Conservation (phyloP, 495 filamentous ascomycete genomes). For the Penicillium silybi region DNA sequence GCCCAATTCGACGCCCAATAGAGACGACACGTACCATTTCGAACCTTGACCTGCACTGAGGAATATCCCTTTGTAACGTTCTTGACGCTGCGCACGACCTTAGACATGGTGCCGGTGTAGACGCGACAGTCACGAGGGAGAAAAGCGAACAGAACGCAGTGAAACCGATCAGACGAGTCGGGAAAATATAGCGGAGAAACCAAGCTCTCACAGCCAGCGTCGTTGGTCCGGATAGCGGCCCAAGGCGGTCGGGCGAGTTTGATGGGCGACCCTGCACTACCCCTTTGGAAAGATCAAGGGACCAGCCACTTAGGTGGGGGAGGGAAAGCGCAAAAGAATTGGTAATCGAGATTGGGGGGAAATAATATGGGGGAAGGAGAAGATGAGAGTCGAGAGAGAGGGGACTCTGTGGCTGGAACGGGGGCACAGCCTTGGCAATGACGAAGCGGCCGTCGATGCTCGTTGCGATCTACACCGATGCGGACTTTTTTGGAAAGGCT, state of each 20-base stretch:
- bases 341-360: background rate
- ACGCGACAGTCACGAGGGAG: constrained; percentile 11
- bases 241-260: constrained; percentile 16
- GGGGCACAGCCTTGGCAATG: constrained; percentile 30
- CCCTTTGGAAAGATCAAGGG: constrained; percentile 3
- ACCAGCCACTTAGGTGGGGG: background rate
- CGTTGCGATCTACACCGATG: background rate
- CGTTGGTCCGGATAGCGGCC: constrained; percentile 18
- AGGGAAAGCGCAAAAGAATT: background rate
- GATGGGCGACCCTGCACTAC: constrained; percentile 2
- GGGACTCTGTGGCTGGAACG: constrained; percentile 30
- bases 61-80: constrained; percentile 99
- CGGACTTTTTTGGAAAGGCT: background rate
- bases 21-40: constrained; percentile 74
- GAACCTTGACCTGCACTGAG: constrained; percentile 94
- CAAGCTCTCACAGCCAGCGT: constrained; percentile 24
- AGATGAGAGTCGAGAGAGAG: constrained; percentile 13
- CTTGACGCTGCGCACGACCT: constrained; percentile 96
- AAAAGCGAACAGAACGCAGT: constrained; percentile 2
- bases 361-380: constrained; percentile 2
- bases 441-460: constrained; percentile 20
- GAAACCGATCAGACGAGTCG: constrained; percentile 10
- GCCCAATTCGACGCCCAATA: background rate
- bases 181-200: constrained; percentile 8
- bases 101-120: constrained; percentile 67